Evolutionary conservation across 306 rosid genomes (phyloP).

Genomic region (Lupinus albus): DNA sequence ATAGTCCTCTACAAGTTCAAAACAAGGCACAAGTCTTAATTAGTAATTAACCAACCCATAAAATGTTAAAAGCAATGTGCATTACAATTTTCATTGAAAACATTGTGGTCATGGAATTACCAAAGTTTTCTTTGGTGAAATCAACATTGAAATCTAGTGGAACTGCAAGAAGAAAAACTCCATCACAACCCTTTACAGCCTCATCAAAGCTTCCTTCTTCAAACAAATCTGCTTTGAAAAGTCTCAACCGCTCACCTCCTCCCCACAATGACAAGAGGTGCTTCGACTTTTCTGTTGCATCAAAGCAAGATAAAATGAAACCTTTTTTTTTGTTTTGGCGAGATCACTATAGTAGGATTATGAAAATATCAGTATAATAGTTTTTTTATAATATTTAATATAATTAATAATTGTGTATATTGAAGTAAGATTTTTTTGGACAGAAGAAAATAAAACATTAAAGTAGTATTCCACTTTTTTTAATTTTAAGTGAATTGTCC

Average conservation of each 20-base stretch:
- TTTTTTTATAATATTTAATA: too few relatives aligned
- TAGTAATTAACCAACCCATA: slow-evolving; percentile 21
- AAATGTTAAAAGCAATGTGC: background rate
- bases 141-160: slow-evolving; percentile 60
- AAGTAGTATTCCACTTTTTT: too few relatives aligned
- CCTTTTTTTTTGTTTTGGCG: background rate
- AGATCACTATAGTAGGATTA: too few relatives aligned
- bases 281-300: slow-evolving; percentile 61
- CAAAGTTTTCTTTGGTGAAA: slow-evolving; percentile 51
- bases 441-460: too few relatives aligned
- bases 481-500: too few relatives aligned
- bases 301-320: background rate
- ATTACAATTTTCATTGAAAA: background rate
- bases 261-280: slow-evolving; percentile 62
- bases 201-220: slow-evolving; percentile 78
- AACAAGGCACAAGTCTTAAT: slow-evolving; percentile 17
- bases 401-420: too few relatives aligned
- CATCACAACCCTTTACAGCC: slow-evolving; percentile 71
- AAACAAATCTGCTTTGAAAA: slow-evolving; percentile 60
- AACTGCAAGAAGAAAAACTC: slow-evolving; percentile 79
- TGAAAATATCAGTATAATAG: too few relatives aligned
- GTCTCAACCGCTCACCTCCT: slow-evolving; percentile 51
- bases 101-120: slow-evolving; percentile 38
- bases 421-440: too few relatives aligned
- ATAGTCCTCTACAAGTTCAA: slow-evolving; percentile 52